These are phyloP conservation scores for Sporothrix humicola DNA, from an alignment of 2,329 filamentous ascomycete species.

Conservation along the genomic window DNA sequence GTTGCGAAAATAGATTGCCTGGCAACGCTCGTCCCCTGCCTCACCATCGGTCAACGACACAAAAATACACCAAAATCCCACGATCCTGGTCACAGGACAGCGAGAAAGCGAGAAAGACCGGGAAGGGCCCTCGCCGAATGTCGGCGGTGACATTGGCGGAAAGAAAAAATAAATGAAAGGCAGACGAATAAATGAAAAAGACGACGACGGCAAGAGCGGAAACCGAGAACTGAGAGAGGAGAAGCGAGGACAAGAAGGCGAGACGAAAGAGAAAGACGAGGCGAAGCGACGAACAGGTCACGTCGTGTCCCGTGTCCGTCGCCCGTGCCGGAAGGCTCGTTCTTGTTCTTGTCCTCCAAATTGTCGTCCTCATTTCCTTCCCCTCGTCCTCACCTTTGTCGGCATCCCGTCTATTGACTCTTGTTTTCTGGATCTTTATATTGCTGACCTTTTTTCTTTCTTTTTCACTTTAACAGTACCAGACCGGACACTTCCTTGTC, in stretches of 20 bases:
- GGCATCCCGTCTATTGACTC: background rate
- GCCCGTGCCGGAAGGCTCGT: background rate
- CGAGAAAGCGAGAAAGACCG: background rate
- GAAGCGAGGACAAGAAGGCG: too few relatives aligned
- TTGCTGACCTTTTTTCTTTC: constrained; percentile 3
- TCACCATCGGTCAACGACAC: constrained; percentile 7
- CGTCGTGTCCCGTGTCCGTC: background rate
- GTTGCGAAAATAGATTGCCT: background rate
- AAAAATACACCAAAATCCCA: background rate
- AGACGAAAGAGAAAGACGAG: background rate
- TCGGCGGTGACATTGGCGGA: constrained; percentile 8
- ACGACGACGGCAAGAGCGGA: background rate
- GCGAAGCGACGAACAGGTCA: constrained; percentile 17
- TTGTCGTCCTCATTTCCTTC: too few relatives aligned
- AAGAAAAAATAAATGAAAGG: constrained; percentile 26
- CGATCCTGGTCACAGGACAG: constrained; percentile 22
- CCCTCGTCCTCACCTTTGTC: background rate
- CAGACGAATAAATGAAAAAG: background rate
- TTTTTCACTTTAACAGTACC: background rate
- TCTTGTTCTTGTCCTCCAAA: too few relatives aligned
- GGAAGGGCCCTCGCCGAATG: background rate
- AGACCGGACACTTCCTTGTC: background rate
- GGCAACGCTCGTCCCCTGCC: background rate
- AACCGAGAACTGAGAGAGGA: background rate
- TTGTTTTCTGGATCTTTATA: background rate